Evolutionary conservation across 805 yeast species (phyloP).

Genomic region (Candida sanyiensis): DNA sequence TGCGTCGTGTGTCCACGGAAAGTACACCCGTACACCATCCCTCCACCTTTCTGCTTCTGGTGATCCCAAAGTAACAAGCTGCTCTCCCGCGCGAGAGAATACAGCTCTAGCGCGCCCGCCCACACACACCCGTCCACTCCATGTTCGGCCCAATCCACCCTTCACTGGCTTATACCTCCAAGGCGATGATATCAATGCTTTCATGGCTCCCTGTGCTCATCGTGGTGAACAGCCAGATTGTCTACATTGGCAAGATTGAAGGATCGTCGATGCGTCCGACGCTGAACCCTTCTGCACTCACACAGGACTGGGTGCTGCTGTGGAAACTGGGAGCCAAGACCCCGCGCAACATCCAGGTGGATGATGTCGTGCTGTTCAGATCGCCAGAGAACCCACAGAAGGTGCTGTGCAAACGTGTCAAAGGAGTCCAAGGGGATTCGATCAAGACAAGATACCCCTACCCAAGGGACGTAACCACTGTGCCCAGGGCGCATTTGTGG

Average conservation of each 20-base stretch:
- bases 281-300: slow-evolving; percentile 58
- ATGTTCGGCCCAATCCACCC: slow-evolving; percentile 5
- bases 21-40: too few relatives aligned
- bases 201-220: slow-evolving; percentile 81
- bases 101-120: neutral
- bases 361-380: slow-evolving; percentile 72
- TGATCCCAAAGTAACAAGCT: too few relatives aligned
- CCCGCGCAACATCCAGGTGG: slow-evolving; percentile 42
- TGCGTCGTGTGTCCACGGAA: too few relatives aligned
- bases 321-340: slow-evolving; percentile 55
- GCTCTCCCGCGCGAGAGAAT: too few relatives aligned
- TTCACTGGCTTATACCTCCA: slow-evolving; percentile 26
- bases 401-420: slow-evolving; percentile 73
- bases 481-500: slow-evolving; percentile 86
- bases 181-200: slow-evolving; percentile 33
- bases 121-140: too few relatives aligned
- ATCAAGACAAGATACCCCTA: slow-evolving; percentile 60
- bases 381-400: slow-evolving; percentile 78
- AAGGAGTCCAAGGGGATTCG: slow-evolving; percentile 69
- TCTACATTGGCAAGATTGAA: slow-evolving; percentile 64
- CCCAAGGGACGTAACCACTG: slow-evolving; percentile 51
- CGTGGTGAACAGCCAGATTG: slow-evolving; percentile 62
- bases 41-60: too few relatives aligned
- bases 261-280: slow-evolving; percentile 91
- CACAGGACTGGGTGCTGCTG: slow-evolving; percentile 57